Evolutionary conservation across 1,139 yeast genomes (phyloP).

Genomic region (Suhomyces bribrorum): DNA sequence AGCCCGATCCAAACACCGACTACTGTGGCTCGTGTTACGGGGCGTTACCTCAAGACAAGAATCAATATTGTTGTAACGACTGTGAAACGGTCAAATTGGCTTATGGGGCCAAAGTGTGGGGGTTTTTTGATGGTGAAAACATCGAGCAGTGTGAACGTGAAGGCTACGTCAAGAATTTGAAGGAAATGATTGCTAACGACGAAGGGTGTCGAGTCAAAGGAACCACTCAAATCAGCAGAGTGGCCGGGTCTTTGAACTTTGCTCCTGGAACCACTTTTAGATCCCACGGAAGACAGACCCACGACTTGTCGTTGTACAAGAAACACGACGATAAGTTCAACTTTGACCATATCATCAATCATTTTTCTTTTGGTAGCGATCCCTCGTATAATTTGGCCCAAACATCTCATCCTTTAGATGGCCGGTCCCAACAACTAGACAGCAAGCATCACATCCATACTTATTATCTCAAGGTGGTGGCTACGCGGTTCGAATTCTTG

Average conservation of each 20-base stretch:
- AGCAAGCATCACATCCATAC: conserved; percentile 67
- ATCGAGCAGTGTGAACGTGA: conserved; percentile 89
- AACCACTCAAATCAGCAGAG: conserved; percentile 74
- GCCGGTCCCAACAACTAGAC: conserved; percentile 39
- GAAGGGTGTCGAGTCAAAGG: conserved; percentile 93
- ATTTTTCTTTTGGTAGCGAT: conserved; percentile 79
- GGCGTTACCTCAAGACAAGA: conserved; percentile 62
- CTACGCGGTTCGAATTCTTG: conserved; percentile 78
- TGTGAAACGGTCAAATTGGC: conserved; percentile 83
- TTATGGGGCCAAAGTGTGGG: conserved; percentile 80
- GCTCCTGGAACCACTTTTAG: conserved; percentile 85
- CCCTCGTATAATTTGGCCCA: conserved; percentile 23
- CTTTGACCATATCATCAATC: conserved; percentile 75
- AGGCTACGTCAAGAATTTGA: conserved; percentile 69
- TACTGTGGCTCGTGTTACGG: conserved; percentile 93
- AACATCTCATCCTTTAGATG: conserved; percentile 70
- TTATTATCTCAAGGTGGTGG: conserved; percentile 86
- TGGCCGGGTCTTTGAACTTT: conserved; percentile 89
- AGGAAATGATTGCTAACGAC: conserved; percentile 49
- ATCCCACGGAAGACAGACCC: conserved; percentile 63
- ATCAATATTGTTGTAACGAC: conserved; percentile 76
- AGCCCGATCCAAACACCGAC: conserved; percentile 40
- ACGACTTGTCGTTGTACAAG: conserved; percentile 75
- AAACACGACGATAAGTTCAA: conserved; percentile 56
- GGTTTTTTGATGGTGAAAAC: conserved; percentile 81